phyloP scores from a whole-genome alignment of 1,139 yeast genomes.

The Magnusiomyces fungicola region DNA sequence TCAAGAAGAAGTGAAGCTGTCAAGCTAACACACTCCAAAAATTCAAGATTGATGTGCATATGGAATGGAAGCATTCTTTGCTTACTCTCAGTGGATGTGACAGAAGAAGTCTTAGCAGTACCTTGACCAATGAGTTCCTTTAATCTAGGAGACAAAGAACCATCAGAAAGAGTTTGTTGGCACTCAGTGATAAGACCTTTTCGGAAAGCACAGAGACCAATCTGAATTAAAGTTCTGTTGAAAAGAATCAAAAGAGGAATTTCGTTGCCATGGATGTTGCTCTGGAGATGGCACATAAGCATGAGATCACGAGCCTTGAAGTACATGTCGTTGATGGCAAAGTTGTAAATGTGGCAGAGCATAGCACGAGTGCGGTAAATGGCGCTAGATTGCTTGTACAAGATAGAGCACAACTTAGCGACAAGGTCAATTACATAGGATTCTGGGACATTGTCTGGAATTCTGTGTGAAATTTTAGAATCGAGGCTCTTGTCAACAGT shows the following conservation, averaged over 20 bases:
- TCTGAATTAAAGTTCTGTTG: constrained; percentile 91
- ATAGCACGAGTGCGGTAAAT: constrained; percentile 76
- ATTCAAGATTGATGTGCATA: constrained; percentile 94
- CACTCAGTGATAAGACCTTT: constrained; percentile 79
- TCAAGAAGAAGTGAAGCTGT: constrained; percentile 87
- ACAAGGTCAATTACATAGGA: constrained; percentile 49
- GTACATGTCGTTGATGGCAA: constrained; percentile 82
- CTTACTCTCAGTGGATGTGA: constrained; percentile 50
- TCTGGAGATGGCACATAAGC: constrained; percentile 75
- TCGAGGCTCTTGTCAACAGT: constrained; percentile 33
- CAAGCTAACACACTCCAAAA: constrained; percentile 88
- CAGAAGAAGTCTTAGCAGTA: constrained; percentile 46
- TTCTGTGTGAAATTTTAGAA: constrained; percentile 34
- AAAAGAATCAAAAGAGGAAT: constrained; percentile 82
- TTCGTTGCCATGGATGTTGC: constrained; percentile 76
- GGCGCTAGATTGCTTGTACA: constrained; percentile 59
- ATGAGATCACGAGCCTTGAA: constrained; percentile 81
- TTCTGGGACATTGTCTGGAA: constrained; percentile 15
- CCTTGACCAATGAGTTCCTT: constrained; percentile 96
- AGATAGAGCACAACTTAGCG: constrained; percentile 55
- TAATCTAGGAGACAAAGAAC: constrained; percentile 77
- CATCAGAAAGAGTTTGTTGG: constrained; percentile 81
- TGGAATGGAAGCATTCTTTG: constrained; percentile 94
- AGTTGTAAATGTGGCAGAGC: constrained; percentile 80
- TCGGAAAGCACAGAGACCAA: constrained; percentile 95